Percentiles rank a stretch among this genome's conserved stretches.
Conservation (phyloP, 1,139 yeast genomes). For the Protomyces macrosporus region DNA sequence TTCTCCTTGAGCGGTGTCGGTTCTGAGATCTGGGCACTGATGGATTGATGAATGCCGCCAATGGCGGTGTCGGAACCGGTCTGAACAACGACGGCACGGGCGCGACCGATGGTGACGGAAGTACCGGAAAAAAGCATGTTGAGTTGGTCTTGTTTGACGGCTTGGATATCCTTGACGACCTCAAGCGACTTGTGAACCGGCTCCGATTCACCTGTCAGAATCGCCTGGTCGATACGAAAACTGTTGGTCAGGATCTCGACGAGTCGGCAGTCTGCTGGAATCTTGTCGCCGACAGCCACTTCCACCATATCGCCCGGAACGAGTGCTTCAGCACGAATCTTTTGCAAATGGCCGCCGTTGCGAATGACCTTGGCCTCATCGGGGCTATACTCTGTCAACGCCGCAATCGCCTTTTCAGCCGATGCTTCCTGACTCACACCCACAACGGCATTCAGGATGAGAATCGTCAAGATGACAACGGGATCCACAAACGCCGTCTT, state of each 20-base stretch:
- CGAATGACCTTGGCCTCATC: slow-evolving; percentile 45
- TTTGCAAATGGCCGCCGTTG: slow-evolving; percentile 39
- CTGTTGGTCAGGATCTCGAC: slow-evolving; percentile 38
- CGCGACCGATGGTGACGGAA: slow-evolving; percentile 47
- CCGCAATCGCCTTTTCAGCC: slow-evolving; percentile 44
- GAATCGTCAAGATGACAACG: slow-evolving; percentile 40
- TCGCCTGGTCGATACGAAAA: slow-evolving; percentile 49
- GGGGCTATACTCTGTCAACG: slow-evolving; percentile 40
- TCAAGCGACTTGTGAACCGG: slow-evolving; percentile 42
- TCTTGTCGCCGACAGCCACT: slow-evolving; percentile 44
- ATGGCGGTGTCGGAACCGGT: slow-evolving; percentile 47
- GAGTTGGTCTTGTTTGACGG: slow-evolving; percentile 47
- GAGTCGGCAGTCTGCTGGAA: slow-evolving; percentile 48
- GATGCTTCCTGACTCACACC: slow-evolving; percentile 45
- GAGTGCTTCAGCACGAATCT: slow-evolving; percentile 44
- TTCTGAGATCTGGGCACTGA: slow-evolving; percentile 39
- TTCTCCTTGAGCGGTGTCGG: slow-evolving; percentile 39
- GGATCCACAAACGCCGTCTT: slow-evolving; percentile 43
- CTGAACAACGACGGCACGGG: slow-evolving; percentile 44
- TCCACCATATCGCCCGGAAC: slow-evolving; percentile 50
- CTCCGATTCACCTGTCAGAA: slow-evolving; percentile 48
- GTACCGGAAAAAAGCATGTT: slow-evolving; percentile 48
- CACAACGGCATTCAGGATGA: slow-evolving; percentile 43
- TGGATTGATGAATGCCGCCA: slow-evolving; percentile 44
- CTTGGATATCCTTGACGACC: slow-evolving; percentile 36